These are phyloP conservation scores for Eucalyptus erythrocorys DNA, from an alignment of 345 rosid genomes.

Conservation along the genomic window DNA sequence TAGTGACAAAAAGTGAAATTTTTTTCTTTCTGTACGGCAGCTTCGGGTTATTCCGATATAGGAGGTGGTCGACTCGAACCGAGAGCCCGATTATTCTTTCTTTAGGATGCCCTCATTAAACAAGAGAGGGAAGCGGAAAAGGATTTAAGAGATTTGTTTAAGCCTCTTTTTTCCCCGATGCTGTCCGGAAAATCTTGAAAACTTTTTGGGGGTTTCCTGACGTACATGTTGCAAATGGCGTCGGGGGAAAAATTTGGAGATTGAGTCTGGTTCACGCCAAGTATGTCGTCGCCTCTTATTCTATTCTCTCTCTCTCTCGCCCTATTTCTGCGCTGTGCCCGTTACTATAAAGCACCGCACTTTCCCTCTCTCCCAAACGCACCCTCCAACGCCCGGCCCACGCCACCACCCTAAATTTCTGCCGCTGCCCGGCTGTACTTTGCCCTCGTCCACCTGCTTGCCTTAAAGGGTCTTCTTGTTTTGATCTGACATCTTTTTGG, in stretches of 20 bases:
- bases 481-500: neutral
- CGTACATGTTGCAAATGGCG: conserved; percentile 1
- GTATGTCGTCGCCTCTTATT: conserved; percentile 9
- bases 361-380: neutral
- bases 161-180: neutral
- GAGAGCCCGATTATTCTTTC: neutral
- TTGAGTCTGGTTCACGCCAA: conserved; percentile 80
- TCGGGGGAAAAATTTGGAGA: conserved; percentile 5
- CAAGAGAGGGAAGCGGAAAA: neutral
- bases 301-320: neutral
- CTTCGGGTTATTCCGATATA: conserved; percentile 13
- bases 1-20: neutral
- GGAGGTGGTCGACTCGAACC: neutral
- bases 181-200: neutral
- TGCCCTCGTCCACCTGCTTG: neutral
- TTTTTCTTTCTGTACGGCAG: neutral
- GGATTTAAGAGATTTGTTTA: neutral
- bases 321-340: too few species aligned
- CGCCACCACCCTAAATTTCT: neutral
- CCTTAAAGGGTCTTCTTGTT: neutral
- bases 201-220: neutral
- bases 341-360: conserved; percentile 2
- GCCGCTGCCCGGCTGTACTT: neutral
- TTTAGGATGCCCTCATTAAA: neutral
- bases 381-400: neutral